Evolutionary conservation across 2,329 filamentous ascomycete species (phyloP), one percentile per base, ranked within the genome.

Genomic region (Aureobasidium sp.): DNA sequence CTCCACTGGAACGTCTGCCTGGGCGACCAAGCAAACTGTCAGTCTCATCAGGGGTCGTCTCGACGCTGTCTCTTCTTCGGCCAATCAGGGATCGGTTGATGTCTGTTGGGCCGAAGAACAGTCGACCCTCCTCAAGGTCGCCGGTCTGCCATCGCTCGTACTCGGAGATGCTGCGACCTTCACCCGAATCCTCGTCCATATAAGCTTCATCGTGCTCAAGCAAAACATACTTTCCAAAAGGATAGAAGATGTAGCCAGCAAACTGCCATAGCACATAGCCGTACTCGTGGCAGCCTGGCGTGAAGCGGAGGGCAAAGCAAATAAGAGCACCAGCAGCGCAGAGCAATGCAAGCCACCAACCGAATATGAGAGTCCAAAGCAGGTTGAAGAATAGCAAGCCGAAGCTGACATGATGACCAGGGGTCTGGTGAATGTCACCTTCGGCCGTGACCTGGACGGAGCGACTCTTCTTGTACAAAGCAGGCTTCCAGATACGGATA

Each of bases 81-180:
- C 93, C 94, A 45, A 97, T 80, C 57, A 97, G 86, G 7, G 91
- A 95, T 59, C 89, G 85, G 67, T 82, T 86, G 63, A 71, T 69
- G 29, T 84, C 77, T 32, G 77, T 85, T 3, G 94, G 94, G 0
- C 94, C 95, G 73, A 99, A 99, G 78, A 99, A 97, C 2, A 99
- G 83, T 37, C 93, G 85, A 3, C 94, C 94, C 73, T 97, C 91
- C 74, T 99, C 94, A 37, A 99, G 83, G 70, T 99, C 94, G 55
- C 94, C 94, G 71, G 86, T 97, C 77, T 99, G 94, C 94, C 94
- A 99, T 76, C 96, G 91, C 74, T 99, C 94, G 72, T 99, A 99
- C 77, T 99, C 94, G 69, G 90, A 95, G 70, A 99, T 97, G 77
- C 92, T 97, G 70, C 94, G 86, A 25, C 94, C 94, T 75, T 99